Evolutionary conservation across 78 protist genomes (phyloP), one percentile per base, ranked within the genome.

Genomic region (Emiliania huxleyi): DNA sequence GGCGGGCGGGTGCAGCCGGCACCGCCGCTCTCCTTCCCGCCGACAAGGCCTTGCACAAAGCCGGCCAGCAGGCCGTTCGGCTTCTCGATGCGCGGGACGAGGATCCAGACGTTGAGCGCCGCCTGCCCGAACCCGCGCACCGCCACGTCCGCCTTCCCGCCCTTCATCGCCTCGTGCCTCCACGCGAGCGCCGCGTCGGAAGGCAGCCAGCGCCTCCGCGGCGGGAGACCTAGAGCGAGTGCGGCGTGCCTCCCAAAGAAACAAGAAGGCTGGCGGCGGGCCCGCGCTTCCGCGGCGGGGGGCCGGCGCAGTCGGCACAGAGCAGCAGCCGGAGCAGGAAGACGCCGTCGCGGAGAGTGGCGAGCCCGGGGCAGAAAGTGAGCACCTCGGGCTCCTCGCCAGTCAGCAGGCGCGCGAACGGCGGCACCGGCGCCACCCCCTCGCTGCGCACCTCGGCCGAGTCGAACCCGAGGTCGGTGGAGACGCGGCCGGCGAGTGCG

Each of bases 301-400:
- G 15, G 62, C 62, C 56, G 15, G 55, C 92, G 73, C 44, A 75
- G 5, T 75, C 11, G n/a, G 94, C 94, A 69, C 55, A 69, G 87
- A 94, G 91, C 40, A 91, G 35, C 81, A 91, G 91, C 79, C 69
- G 48, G 87, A 92, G 55, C 69, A 92, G 0, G 40, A 91, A 81
- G 38, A 87, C 87, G 48, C 93, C 26, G 89, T 95, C 94, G 42
- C 96, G 93, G 40, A 55, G 45, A 19, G 29, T 35, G 52, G 42
- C 92, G 62, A 90, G 83, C 84, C 69, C 92, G 33, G 92, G 92
- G 52, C 37, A 90, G 56, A 44, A 5, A 33, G 12, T 8, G 38
- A 90, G 1, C 38, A 90, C 21, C 45, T 89, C 55, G n/a, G 45
- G 83, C 44, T 29, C 8, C 42, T 29, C 42, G 37, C 83, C 83